Percentiles rank a stretch among this genome's conserved stretches.
phyloP scores from a whole-genome alignment of 139 green algal genomes.

The Picochlorum sp. region DNA sequence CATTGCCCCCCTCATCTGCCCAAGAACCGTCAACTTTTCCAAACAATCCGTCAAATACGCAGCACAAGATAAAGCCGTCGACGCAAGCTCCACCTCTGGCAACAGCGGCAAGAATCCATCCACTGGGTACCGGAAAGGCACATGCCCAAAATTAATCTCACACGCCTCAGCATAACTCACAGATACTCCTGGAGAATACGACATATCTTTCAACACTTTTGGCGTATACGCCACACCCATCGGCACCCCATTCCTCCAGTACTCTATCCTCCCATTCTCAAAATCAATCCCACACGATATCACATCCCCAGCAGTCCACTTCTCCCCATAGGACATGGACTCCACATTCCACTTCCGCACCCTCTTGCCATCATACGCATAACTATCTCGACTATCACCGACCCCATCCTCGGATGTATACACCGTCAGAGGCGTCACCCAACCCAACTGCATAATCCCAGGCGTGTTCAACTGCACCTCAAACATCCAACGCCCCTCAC shows the following conservation, averaged over 20 bases:
- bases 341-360: constrained; percentile 74
- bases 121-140: constrained; percentile 58
- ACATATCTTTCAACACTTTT: constrained; percentile 31
- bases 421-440: constrained; percentile 66
- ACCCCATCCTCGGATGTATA: constrained; percentile 92
- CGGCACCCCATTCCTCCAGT: constrained; percentile 68
- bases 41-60: constrained; percentile 52
- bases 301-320: constrained; percentile 69
- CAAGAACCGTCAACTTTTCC: constrained; percentile 32
- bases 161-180: constrained; percentile 43
- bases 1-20: neutral
- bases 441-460: constrained; percentile 85
- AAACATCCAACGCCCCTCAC: constrained; percentile 67
- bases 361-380: constrained; percentile 69
- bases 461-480: constrained; percentile 66
- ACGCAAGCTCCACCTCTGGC: neutral
- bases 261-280: constrained; percentile 64
- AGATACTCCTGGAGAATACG: constrained; percentile 45
- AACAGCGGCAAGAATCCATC: constrained; percentile 56
- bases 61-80: constrained; percentile 1
- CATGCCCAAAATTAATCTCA: constrained; percentile 30
- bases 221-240: constrained; percentile 71
- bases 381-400: constrained; percentile 74
- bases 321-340: constrained; percentile 57
- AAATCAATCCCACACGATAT: constrained; percentile 83